These are phyloP conservation scores for Piloderma croceum DNA, from an alignment of 768 basidiomycete species.

Conservation along the genomic window DNA sequence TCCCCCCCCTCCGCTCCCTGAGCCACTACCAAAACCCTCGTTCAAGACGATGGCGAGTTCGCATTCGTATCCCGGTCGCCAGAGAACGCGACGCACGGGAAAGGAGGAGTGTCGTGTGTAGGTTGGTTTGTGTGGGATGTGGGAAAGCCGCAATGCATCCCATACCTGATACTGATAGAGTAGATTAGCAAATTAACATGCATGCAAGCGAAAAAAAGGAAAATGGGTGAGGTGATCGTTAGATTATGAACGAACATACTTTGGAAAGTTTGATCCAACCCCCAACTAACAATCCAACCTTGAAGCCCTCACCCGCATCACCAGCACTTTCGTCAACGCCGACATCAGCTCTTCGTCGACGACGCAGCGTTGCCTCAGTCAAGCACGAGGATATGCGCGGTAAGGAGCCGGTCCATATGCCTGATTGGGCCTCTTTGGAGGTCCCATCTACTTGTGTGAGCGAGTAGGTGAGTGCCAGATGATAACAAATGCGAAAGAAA, in stretches of 20 bases:
- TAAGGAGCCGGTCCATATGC: conserved; percentile 63
- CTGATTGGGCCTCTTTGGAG: conserved; percentile 72
- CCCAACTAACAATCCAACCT: conserved; percentile 78
- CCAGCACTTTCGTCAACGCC: too few species aligned
- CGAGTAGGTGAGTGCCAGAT: conserved; percentile 1
- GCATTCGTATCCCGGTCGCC: conserved; percentile 74
- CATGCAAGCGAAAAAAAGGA: not conserved
- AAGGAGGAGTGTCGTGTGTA: conserved; percentile 73
- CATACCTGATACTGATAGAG: conserved; percentile 61
- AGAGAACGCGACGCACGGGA: conserved; percentile 66
- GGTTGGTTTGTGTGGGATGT: conserved; percentile 56
- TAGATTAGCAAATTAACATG: too few species aligned
- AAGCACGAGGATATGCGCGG: conserved; percentile 72
- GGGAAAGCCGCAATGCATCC: conserved; percentile 56
- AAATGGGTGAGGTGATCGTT: not conserved
- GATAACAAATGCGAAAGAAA: not conserved
- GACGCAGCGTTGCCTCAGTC: conserved; percentile 56
- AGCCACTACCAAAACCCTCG: conserved; percentile 45
- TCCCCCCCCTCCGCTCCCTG: too few species aligned
- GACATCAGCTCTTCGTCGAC: conserved; percentile 16
- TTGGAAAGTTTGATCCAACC: conserved; percentile 75
- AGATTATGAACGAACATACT: too few species aligned
- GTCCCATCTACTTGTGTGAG: conserved; percentile 58
- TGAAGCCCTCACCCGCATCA: conserved; percentile 11
- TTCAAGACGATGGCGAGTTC: conserved; percentile 73